Evolutionary conservation across 1,284 basidiomycete genomes (phyloP).

Genomic region (Ganoderma leucocontextum): DNA sequence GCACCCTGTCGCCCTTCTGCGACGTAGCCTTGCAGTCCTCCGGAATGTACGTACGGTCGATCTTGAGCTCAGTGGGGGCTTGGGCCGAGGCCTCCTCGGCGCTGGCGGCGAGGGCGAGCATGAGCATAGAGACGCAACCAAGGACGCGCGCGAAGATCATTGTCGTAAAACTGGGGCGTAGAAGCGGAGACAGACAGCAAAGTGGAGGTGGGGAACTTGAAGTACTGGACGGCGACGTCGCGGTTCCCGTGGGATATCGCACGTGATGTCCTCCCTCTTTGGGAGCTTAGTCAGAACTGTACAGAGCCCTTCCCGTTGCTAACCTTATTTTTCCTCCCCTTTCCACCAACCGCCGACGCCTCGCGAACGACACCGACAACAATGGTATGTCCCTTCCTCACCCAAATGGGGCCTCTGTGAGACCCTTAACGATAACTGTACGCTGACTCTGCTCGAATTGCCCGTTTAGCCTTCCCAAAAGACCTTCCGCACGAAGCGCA

Average conservation of each 20-base stretch:
- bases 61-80: conserved; percentile 60
- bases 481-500: conserved; percentile 95
- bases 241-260: conserved; percentile 33
- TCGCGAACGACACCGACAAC: conserved; percentile 43
- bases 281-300: conserved; percentile 49
- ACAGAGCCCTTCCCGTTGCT: conserved; percentile 38
- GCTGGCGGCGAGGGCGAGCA: conserved; percentile 48
- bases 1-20: conserved; percentile 69
- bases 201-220: not conserved
- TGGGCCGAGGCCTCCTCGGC: conserved; percentile 43
- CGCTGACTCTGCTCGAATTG: conserved; percentile 19
- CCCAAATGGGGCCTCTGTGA: not conserved
- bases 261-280: conserved; percentile 21
- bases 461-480: conserved; percentile 91
- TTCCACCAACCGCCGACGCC: conserved; percentile 39
- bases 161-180: conserved; percentile 9
- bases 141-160: conserved; percentile 34
- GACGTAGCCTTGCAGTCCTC: conserved; percentile 67
- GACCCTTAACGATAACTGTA: not conserved
- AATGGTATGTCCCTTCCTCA: conserved; percentile 39
- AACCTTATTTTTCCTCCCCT: conserved; percentile 47
- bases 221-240: conserved; percentile 13
- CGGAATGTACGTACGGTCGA: conserved; percentile 69
- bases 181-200: not conserved
- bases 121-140: conserved; percentile 46